Percentiles rank a stretch among this genome's conserved stretches.
Conservation (phyloP, 495 filamentous ascomycete genomes). For the Penicillium crystallinum region DNA sequence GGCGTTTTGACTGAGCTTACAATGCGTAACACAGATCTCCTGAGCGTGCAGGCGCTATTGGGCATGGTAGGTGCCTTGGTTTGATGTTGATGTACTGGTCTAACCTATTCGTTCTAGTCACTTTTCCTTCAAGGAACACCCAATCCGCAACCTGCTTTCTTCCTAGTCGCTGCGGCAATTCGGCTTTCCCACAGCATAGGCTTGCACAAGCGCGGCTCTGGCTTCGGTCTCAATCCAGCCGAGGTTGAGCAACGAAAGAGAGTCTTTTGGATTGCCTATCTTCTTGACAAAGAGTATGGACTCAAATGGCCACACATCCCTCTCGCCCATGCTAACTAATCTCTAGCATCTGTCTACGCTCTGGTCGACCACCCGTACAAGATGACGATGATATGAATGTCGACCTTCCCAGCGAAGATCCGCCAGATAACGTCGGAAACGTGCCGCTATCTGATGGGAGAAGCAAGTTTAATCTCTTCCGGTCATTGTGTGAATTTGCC, state of each 20-base stretch:
- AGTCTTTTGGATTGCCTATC: slow-evolving; percentile 97
- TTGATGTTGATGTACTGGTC: background rate
- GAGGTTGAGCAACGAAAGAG: slow-evolving; percentile 94
- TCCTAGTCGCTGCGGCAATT: slow-evolving; percentile 90
- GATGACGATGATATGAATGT: slow-evolving; percentile 99
- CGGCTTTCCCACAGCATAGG: slow-evolving; percentile 91
- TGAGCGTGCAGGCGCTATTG: slow-evolving; percentile 93
- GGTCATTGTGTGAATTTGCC: slow-evolving; percentile 84
- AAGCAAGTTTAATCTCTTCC: slow-evolving; percentile 88
- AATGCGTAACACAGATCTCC: slow-evolving; percentile 90
- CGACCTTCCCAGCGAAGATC: slow-evolving; percentile 87
- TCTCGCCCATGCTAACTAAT: slow-evolving; percentile 13
- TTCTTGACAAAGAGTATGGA: slow-evolving; percentile 82
- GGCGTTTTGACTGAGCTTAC: slow-evolving; percentile 86
- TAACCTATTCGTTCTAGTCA: slow-evolving; percentile 43
- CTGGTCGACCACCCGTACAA: slow-evolving; percentile 87
- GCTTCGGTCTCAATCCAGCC: slow-evolving; percentile 82
- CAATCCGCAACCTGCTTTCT: slow-evolving; percentile 92
- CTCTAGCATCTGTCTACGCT: slow-evolving; percentile 73
- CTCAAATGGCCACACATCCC: background rate
- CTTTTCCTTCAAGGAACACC: slow-evolving; percentile 95
- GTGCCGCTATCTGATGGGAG: slow-evolving; percentile 88
- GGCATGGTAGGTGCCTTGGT: slow-evolving; percentile 61
- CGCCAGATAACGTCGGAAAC: slow-evolving; percentile 85
- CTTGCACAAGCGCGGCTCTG: slow-evolving; percentile 85